Evolutionary conservation across 495 filamentous ascomycete species (phyloP), one percentile per base, ranked within the genome.

Genomic region (Hapsidospora chrysogenum): DNA sequence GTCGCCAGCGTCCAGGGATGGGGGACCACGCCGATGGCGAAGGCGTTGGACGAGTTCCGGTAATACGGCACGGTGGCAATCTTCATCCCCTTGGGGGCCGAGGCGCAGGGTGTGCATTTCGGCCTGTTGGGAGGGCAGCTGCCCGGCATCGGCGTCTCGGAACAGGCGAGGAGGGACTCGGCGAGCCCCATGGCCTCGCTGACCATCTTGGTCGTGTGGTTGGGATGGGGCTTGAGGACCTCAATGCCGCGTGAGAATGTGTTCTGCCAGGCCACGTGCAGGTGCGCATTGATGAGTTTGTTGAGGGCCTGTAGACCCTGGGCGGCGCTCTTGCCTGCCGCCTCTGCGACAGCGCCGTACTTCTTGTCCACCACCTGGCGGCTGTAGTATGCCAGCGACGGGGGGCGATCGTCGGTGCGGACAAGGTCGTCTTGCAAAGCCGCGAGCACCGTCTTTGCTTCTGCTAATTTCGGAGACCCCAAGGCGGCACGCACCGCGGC

Each of bases 101-200:
- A 47, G 38, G 71, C 66, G 55, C 89, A 97, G 9, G 77, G 72
- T 13, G 65, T 68, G 56, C 89, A 97, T 18, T 68, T 64, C 1
- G 58, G 71, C 0, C 56, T 43, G 51, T 95, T 96, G 0, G 85
- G 85, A 2, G 89, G 89, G 48, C 89, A 97, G n/a, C 80, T 82
- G 0, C 63, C 41, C 1, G 80, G 76, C 3, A 79, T 57, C 0
- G 85, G 81, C 0, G 71, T 71, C 7, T 68, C 54, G 0, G 82
- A 68, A 50, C 89, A 97, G 41, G 69, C 56, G 6, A 72, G 68
- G 3, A 97, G 73, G 17, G 76, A 69, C 18, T 68, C 58, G 1
- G 85, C 85, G 11, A 96, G 60, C 15, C 73, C 55, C 25, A 74
- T 53, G 0, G 80, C 80, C 7, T 80, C 76, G 14, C 72, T 58